Conservation (phyloP, 805 yeast species). For the Pichia thaimueangensis region DNA sequence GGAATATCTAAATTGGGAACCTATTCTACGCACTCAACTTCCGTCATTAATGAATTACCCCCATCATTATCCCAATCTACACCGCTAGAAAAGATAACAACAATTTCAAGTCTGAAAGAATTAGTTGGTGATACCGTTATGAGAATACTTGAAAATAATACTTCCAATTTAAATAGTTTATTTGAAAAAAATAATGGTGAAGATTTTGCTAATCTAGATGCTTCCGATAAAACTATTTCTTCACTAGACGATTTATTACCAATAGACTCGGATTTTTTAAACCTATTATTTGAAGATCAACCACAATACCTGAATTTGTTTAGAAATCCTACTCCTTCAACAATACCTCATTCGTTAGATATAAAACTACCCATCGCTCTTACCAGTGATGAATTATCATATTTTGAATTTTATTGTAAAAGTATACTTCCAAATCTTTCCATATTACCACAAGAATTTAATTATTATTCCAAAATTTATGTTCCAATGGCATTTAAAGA, state of each 20-base stretch:
- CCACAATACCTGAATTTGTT: conserved; percentile 13
- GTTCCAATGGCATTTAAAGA: conserved; percentile 48
- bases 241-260: conserved; percentile 10
- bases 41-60: no score
- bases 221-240: neutral
- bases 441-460: conserved; percentile 40
- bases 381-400: conserved; percentile 17
- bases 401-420: conserved; percentile 43
- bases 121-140: conserved; percentile 15
- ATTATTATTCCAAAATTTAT: conserved; percentile 46
- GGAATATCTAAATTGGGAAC: neutral
- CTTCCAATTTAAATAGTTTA: conserved; percentile 7
- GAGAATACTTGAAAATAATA: conserved; percentile 12
- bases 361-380: conserved; percentile 19
- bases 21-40: neutral
- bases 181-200: neutral
- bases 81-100: conserved; percentile 2
- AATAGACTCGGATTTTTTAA: conserved; percentile 11
- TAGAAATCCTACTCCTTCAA: conserved; percentile 2
- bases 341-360: conserved; percentile 12
- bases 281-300: conserved; percentile 12
- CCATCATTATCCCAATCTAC: no score
- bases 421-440: conserved; percentile 41
- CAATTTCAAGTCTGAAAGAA: conserved; percentile 9
- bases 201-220: neutral